Evolutionary conservation across 2,329 filamentous ascomycete genomes (phyloP).

Genomic region (Metarhizium guizhouense): DNA sequence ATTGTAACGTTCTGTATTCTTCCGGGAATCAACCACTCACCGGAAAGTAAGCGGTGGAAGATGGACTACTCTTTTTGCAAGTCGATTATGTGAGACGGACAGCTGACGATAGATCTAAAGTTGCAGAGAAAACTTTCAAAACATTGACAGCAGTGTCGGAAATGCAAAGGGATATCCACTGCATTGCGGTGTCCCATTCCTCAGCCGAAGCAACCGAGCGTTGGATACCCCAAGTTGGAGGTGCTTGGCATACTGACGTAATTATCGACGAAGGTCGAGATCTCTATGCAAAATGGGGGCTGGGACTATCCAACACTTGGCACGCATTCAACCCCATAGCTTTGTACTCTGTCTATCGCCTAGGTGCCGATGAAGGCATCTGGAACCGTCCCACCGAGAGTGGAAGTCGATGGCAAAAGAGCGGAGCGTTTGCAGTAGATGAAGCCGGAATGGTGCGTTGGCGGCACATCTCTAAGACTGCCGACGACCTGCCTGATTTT

Average conservation of each 20-base stretch:
- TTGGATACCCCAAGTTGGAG: constrained; percentile 48
- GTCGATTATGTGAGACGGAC: neutral
- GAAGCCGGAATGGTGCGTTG: constrained; percentile 21
- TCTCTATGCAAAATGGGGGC: constrained; percentile 56
- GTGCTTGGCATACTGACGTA: constrained; percentile 47
- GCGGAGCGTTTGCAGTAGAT: constrained; percentile 50
- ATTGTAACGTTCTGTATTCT: neutral
- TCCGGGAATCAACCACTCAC: neutral
- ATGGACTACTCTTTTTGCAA: neutral
- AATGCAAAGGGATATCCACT: constrained; percentile 40
- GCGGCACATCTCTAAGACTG: constrained; percentile 20
- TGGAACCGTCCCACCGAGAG: constrained; percentile 57
- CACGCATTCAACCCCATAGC: constrained; percentile 52
- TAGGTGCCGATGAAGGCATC: constrained; percentile 55
- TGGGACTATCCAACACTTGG: constrained; percentile 52
- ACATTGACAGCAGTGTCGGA: constrained; percentile 42
- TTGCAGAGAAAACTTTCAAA: constrained; percentile 59
- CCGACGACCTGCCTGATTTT: constrained; percentile 23
- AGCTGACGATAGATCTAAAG: constrained; percentile 25
- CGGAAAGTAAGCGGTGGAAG: too few relatives aligned
- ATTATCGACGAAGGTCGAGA: constrained; percentile 52
- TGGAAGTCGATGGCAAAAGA: constrained; percentile 60
- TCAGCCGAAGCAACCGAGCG: constrained; percentile 40
- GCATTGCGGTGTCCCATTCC: constrained; percentile 56
- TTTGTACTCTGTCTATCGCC: constrained; percentile 46